A percentile compares a stretch with the other conserved stretches of the same genome.
Conservation (phyloP, 2,329 filamentous ascomycete species). For the Aspergillus chevalieri region DNA sequence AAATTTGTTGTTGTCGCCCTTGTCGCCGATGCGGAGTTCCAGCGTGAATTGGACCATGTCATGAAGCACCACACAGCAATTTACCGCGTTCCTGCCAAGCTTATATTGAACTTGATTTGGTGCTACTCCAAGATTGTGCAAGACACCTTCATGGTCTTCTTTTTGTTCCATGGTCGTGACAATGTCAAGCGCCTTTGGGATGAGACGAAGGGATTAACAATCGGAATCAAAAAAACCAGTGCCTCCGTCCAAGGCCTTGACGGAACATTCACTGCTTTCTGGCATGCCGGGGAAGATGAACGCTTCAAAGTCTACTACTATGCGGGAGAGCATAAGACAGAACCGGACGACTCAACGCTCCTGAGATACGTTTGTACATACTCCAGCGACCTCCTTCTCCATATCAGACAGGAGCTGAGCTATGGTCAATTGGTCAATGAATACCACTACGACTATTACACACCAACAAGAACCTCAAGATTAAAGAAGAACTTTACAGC, state of each 20-base stretch:
- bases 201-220: constrained; percentile 45
- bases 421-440: constrained; percentile 39
- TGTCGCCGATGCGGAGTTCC: constrained; percentile 48
- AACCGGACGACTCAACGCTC: constrained; percentile 38
- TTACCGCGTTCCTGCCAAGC: constrained; percentile 32
- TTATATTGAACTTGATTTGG: constrained; percentile 45
- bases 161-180: constrained; percentile 45
- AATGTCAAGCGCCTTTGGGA: constrained; percentile 44
- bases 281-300: constrained; percentile 33
- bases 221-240: constrained; percentile 43
- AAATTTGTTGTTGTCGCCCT: constrained; percentile 48
- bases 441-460: constrained; percentile 45
- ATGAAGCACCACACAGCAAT: constrained; percentile 29
- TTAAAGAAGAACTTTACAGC: constrained; percentile 17
- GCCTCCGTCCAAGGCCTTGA: constrained; percentile 45
- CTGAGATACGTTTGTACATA: constrained; percentile 46
- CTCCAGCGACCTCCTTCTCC: constrained; percentile 41
- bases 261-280: constrained; percentile 47
- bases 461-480: constrained; percentile 17
- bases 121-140: constrained; percentile 42
- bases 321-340: constrained; percentile 37
- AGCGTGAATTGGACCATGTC: constrained; percentile 45
- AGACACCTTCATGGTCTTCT: constrained; percentile 40
- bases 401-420: constrained; percentile 41
- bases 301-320: constrained; percentile 38